A percentile compares a stretch with the other conserved stretches of the same genome.
phyloP scores from a whole-genome alignment of 345 rosid species.

The Syzygium jambos region DNA sequence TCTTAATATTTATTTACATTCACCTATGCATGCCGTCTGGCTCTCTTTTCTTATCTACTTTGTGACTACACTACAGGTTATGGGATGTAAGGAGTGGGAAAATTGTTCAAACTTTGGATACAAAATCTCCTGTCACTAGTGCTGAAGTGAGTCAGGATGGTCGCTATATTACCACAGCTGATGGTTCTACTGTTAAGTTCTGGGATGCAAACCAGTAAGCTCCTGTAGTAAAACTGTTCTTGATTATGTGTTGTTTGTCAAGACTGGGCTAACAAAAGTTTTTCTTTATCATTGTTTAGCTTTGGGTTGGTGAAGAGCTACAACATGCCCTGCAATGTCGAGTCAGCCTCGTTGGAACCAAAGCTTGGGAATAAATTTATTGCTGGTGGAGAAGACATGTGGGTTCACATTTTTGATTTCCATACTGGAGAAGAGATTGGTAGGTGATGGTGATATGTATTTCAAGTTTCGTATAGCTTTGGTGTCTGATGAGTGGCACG shows the following conservation, averaged over 20 bases:
- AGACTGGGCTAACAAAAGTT: neutral
- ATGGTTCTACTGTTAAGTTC: slow-evolving; percentile 86
- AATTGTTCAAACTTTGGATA: slow-evolving; percentile 77
- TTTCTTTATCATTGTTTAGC: slow-evolving; percentile 22
- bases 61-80: slow-evolving; percentile 32
- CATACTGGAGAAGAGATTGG: slow-evolving; percentile 77
- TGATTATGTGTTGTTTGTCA: neutral
- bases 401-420: slow-evolving; percentile 71
- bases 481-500: neutral
- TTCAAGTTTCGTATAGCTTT: neutral
- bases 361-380: slow-evolving; percentile 72
- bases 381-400: slow-evolving; percentile 94
- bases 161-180: slow-evolving; percentile 87
- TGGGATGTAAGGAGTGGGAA: slow-evolving; percentile 90
- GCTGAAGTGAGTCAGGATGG: slow-evolving; percentile 97
- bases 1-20: neutral
- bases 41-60: neutral
- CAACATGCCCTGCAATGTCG: slow-evolving; percentile 71
- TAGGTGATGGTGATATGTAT: slow-evolving; percentile 6
- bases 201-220: slow-evolving; percentile 99
- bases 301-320: slow-evolving; percentile 89
- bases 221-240: neutral
- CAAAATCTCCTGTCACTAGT: slow-evolving; percentile 80
- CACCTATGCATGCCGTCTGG: neutral
- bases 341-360: slow-evolving; percentile 79